These are phyloP conservation scores for Citrus medica DNA, from an alignment of 345 rosid genomes.

Conservation along the genomic window DNA sequence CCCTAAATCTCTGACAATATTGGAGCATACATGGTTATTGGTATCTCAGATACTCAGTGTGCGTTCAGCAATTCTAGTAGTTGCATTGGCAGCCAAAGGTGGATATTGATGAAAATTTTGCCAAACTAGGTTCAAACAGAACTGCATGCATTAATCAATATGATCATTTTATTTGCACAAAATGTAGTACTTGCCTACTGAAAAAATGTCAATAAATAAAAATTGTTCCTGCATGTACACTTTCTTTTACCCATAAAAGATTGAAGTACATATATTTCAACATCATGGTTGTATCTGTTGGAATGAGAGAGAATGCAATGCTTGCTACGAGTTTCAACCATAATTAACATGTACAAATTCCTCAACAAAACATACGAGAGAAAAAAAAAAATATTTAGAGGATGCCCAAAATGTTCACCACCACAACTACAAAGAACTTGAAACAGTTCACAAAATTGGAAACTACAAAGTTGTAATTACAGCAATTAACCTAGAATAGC, in stretches of 20 bases:
- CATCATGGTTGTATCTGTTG: neutral
- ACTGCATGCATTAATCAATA: neutral
- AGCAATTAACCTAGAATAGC: constrained; percentile 4
- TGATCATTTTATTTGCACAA: neutral
- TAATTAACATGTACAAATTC: neutral
- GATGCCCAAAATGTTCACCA: too few relatives aligned
- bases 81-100: neutral
- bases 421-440: neutral
- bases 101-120: neutral
- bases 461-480: constrained; percentile 8
- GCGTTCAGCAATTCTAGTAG: neutral
- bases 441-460: neutral
- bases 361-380: neutral
- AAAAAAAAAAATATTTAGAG: neutral
- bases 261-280: neutral
- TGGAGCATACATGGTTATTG: neutral
- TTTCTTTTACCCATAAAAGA: neutral
- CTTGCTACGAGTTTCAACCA: neutral
- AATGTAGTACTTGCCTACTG: neutral
- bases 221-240: neutral
- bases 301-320: neutral
- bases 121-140: neutral
- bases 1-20: too few relatives aligned
- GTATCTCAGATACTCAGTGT: too few relatives aligned
- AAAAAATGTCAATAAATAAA: neutral